Evolutionary conservation across 805 yeast genomes (phyloP).

Genomic region (Zygosaccharomyces siamensis): DNA sequence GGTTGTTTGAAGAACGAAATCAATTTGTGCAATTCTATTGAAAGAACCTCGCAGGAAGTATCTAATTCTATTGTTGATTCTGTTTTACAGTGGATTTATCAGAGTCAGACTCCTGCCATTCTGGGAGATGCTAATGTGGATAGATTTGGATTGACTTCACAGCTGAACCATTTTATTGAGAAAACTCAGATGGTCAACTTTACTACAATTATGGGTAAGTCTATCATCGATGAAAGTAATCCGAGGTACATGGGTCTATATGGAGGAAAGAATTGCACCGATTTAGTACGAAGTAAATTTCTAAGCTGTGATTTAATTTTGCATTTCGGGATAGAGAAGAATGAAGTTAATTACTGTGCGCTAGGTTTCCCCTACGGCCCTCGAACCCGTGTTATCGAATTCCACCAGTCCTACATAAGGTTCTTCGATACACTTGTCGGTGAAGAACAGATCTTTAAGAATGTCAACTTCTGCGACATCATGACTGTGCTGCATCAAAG

Average conservation of each 20-base stretch:
- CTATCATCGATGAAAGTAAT: constrained; percentile 65
- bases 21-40: constrained; percentile 12
- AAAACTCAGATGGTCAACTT: constrained; percentile 47
- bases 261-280: constrained; percentile 53
- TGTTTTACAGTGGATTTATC: constrained; percentile 49
- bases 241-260: constrained; percentile 66
- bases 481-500: constrained; percentile 39
- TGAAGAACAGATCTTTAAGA: constrained; percentile 32
- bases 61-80: constrained; percentile 36
- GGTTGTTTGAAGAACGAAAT: constrained; percentile 17
- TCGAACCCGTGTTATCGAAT: constrained; percentile 40
- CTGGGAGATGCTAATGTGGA: constrained; percentile 67
- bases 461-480: constrained; percentile 48
- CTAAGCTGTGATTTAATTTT: constrained; percentile 62
- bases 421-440: constrained; percentile 36
- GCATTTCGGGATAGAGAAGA: constrained; percentile 61
- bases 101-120: constrained; percentile 55
- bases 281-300: constrained; percentile 45
- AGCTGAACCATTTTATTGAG: constrained; percentile 46
- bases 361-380: constrained; percentile 46
- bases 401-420: constrained; percentile 51
- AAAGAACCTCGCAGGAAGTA: constrained; percentile 2
- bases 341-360: constrained; percentile 69
- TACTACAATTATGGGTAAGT: constrained; percentile 66
- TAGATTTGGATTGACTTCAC: constrained; percentile 47